Percentiles rank a stretch among this genome's conserved stretches.
Conservation (phyloP, 2,329 filamentous ascomycete species). For the Colletotrichum camelliae region DNA sequence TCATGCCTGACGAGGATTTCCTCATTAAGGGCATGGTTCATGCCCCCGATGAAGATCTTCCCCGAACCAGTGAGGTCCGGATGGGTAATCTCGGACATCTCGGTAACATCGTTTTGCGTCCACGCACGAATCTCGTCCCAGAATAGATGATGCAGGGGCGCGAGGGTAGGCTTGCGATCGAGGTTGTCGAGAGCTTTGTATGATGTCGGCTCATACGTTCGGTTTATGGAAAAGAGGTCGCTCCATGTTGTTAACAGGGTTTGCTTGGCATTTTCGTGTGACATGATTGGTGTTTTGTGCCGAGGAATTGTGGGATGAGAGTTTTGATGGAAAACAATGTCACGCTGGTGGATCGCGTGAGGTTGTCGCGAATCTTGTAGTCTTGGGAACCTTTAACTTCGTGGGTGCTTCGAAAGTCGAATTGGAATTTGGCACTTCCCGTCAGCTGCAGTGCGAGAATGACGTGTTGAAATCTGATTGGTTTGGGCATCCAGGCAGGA, state of each 20-base stretch:
- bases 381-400: background rate
- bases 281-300: background rate
- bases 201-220: background rate
- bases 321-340: background rate
- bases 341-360: background rate
- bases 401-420: background rate
- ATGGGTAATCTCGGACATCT: background rate
- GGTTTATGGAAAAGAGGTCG: slow-evolving; percentile 3
- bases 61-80: background rate
- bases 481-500: background rate
- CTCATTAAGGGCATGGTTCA: slow-evolving; percentile 7
- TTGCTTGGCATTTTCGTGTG: background rate
- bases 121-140: slow-evolving; percentile 6
- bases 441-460: background rate
- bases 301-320: background rate
- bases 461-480: slow-evolving; percentile 12
- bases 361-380: background rate
- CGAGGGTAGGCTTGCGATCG: background rate
- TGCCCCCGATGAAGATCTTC: background rate
- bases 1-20: background rate
- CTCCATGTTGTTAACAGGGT: background rate
- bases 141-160: background rate
- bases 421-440: background rate
- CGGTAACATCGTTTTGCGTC: background rate
- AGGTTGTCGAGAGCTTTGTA: slow-evolving; percentile 7